A percentile compares a stretch with the other conserved stretches of the same genome.
Conservation (phyloP, 768 basidiomycete genomes). For the Tubosaeta sp. region DNA sequence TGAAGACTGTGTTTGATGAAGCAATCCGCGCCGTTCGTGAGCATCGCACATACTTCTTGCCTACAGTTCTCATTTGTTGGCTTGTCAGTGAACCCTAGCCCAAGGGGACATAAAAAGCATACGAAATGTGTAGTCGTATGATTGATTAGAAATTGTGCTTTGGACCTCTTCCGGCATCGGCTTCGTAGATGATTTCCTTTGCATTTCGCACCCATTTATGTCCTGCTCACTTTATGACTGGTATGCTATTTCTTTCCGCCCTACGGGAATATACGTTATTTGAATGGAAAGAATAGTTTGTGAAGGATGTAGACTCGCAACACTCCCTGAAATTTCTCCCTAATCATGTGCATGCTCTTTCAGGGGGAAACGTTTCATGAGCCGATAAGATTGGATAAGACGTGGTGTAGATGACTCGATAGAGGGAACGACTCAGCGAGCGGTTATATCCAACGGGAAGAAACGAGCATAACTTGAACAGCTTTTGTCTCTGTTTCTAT, state of each 20-base stretch:
- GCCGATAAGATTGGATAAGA: no score
- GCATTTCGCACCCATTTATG: conserved; percentile 65
- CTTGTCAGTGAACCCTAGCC: conserved; percentile 68
- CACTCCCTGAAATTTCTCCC: neutral
- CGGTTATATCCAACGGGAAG: no score
- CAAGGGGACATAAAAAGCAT: conserved; percentile 47
- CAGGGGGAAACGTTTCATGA: no score
- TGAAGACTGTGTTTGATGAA: conserved; percentile 99
- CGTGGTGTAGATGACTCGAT: no score
- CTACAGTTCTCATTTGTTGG: conserved; percentile 6
- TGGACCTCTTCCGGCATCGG: conserved; percentile 15
- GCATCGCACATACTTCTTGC: conserved; percentile 31
- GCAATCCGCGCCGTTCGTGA: conserved; percentile 94
- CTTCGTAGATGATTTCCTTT: conserved; percentile 32
- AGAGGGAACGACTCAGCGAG: no score
- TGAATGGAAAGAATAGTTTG: conserved; percentile 12
- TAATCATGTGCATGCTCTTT: neutral
- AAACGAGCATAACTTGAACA: no score
- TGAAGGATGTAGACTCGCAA: neutral
- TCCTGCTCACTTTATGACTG: conserved; percentile 63
- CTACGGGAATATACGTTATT: conserved; percentile 35
- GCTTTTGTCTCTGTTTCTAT: no score
- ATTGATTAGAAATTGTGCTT: conserved; percentile 26
- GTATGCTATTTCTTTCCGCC: conserved; percentile 39
- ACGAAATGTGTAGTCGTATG: conserved; percentile 71